Evolutionary conservation across 495 filamentous ascomycete genomes (phyloP).

Genomic region (Daldinia decipiens): DNA sequence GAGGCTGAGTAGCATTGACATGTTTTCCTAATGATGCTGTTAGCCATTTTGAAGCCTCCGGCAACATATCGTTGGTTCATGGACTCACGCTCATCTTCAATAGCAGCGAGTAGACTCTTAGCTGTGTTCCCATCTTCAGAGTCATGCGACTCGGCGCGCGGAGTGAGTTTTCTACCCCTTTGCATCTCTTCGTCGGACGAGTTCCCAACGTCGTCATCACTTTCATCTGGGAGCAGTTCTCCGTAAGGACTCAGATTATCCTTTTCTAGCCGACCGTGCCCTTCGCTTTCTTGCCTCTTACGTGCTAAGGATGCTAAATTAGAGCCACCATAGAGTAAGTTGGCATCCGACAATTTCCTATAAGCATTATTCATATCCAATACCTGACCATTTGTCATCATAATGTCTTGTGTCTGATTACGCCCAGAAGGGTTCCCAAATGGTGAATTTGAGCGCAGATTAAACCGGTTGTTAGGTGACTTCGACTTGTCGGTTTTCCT

Average conservation of each 20-base stretch:
- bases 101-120: conserved; percentile 70
- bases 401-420: conserved; percentile 50
- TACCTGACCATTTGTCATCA: conserved; percentile 62
- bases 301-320: conserved; percentile 63
- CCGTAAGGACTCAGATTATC: conserved; percentile 73
- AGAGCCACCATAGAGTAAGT: conserved; percentile 64
- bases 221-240: conserved; percentile 65
- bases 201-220: conserved; percentile 61
- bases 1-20: conserved; percentile 53
- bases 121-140: conserved; percentile 51
- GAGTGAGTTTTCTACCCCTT: conserved; percentile 60
- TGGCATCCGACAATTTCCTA: conserved; percentile 72
- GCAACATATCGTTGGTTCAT: background rate
- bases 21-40: conserved; percentile 51
- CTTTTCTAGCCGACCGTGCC: conserved; percentile 73
- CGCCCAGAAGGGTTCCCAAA: conserved; percentile 55
- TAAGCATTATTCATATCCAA: conserved; percentile 69
- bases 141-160: conserved; percentile 49
- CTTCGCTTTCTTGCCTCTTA: conserved; percentile 57
- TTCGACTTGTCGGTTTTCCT: conserved; percentile 68
- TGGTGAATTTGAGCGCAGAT: conserved; percentile 70
- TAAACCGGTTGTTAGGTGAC: conserved; percentile 66
- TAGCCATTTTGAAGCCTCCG: conserved; percentile 21
- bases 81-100: conserved; percentile 81
- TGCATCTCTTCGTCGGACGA: conserved; percentile 63